Evolutionary conservation across 257 asterid species (phyloP), one percentile per base, ranked within the genome.

Genomic region (Ophiorrhiza pumila): DNA sequence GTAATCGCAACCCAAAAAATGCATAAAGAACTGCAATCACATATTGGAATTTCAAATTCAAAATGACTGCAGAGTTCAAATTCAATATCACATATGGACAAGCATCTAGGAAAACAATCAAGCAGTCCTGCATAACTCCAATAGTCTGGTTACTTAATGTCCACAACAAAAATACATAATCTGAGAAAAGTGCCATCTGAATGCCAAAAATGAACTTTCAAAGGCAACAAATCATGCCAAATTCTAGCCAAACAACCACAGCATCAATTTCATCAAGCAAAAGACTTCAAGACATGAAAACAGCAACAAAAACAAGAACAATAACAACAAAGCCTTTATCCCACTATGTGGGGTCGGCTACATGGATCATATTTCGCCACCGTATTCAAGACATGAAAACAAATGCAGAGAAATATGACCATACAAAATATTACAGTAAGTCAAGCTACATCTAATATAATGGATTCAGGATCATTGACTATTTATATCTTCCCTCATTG

Each of bases 1-100:
- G 92, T 61, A 94, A 80, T 11, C 98, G 98, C 70, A 94, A 87
- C 53, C 98, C 98, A 45, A 94, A 94, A 80, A 94, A 94, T 65
- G 81, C 78, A 84, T 94, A 94, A 31, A 94, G 96, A 79, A 94
- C 97, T 91, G 96, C 93, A 87, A 69, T 34, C 11, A 41, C 70
- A 72, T 20, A 75, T 11, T 35, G 32, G 23, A 60, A 69, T 43
- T 35, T 53, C 46, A 75, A 65, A 79, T 62, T 32, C 39, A 34
- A 15, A 27, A 13, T 20, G 25, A 8, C 0, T 37, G 8, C 31
- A 13, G 11, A 50, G 35, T 14, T n/a, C 34, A 49, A 0, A 62
- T 32, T 23, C 9, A 23, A 43, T 11, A 43, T 12, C 32, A 20
- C 9, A 71, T 35, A 31, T 0, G 27, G 39, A 31, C 69, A 60